Conservation (phyloP, 164 flowering plant genomes). For the grape (Vitis vinifera) region DNA sequence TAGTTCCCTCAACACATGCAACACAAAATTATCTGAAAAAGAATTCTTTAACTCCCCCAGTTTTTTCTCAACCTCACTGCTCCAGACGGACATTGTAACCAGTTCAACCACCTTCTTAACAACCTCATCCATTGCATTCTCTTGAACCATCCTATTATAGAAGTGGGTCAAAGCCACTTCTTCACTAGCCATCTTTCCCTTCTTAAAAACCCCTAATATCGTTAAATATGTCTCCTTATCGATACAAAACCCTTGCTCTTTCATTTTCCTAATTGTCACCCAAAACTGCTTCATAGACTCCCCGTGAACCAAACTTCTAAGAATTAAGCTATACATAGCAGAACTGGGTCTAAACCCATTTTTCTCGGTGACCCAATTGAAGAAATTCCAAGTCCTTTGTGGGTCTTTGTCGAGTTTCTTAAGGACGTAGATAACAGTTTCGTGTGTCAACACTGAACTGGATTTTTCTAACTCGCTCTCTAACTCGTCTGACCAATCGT, state of each 20-base stretch:
- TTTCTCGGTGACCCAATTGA: constrained; percentile 54
- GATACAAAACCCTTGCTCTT: constrained; percentile 56
- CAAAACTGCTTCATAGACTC: constrained; percentile 67
- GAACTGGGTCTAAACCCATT: constrained; percentile 50
- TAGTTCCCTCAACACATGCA: constrained; percentile 61
- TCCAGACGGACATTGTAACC: constrained; percentile 49
- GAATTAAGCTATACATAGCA: constrained; percentile 51
- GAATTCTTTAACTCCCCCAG: constrained; percentile 40
- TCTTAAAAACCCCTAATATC: constrained; percentile 31
- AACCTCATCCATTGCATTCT: constrained; percentile 35
- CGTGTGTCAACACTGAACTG: constrained; percentile 43
- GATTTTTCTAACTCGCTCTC: constrained; percentile 38
- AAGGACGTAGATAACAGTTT: constrained; percentile 59
- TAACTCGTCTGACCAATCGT: constrained; percentile 55
- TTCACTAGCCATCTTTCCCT: constrained; percentile 48
- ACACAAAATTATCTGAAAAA: constrained; percentile 52
- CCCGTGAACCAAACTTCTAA: constrained; percentile 47
- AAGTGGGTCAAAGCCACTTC: constrained; percentile 47
- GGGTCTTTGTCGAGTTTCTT: constrained; percentile 57
- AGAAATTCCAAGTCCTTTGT: constrained; percentile 46
- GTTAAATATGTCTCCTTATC: constrained; percentile 56
- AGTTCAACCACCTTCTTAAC: constrained; percentile 41
- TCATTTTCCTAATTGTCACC: constrained; percentile 52
- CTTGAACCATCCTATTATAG: constrained; percentile 42
- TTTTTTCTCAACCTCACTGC: constrained; percentile 42